phyloP scores from a whole-genome alignment of 2,329 filamentous ascomycete species.

The Raffaelea albimanens region DNA sequence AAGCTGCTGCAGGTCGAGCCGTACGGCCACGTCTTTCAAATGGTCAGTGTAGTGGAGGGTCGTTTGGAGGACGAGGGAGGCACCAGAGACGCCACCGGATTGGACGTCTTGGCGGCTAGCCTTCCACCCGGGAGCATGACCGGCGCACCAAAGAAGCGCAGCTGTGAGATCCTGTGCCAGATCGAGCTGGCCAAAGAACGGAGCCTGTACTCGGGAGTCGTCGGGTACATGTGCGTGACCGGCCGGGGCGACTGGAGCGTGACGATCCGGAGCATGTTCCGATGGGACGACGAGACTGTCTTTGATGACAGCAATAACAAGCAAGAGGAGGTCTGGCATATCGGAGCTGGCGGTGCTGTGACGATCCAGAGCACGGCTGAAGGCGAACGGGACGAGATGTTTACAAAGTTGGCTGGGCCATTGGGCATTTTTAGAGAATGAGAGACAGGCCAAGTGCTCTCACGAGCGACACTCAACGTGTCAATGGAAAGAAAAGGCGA shows the following conservation, averaged over 20 bases:
- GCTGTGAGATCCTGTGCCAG: constrained; percentile 67
- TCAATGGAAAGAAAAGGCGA: constrained; percentile 1
- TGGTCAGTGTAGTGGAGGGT: constrained; percentile 81
- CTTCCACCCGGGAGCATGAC: constrained; percentile 94
- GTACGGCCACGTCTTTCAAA: constrained; percentile 83
- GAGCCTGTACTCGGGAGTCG: constrained; percentile 76
- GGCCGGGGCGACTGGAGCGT: constrained; percentile 88
- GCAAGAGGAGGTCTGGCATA: constrained; percentile 57
- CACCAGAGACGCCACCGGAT: constrained; percentile 36
- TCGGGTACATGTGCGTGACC: constrained; percentile 82
- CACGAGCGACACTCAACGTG: constrained; percentile 18
- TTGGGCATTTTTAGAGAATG: constrained; percentile 35
- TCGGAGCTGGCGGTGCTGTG: constrained; percentile 85
- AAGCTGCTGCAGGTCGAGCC: constrained; percentile 82
- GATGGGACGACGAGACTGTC: constrained; percentile 51
- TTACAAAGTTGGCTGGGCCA: constrained; percentile 57
- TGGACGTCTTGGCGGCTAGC: constrained; percentile 67
- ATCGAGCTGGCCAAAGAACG: constrained; percentile 56
- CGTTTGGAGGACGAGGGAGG: constrained; percentile 25
- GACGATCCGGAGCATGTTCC: constrained; percentile 74
- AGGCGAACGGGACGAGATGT: constrained; percentile 87
- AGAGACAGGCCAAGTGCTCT: not conserved
- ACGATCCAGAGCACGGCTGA: constrained; percentile 72
- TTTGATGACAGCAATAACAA: constrained; percentile 14
- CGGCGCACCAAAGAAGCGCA: constrained; percentile 87